Evolutionary conservation across 1,139 yeast genomes (phyloP), one percentile per base, ranked within the genome.

Genomic region (Yamadazyma siamensis): DNA sequence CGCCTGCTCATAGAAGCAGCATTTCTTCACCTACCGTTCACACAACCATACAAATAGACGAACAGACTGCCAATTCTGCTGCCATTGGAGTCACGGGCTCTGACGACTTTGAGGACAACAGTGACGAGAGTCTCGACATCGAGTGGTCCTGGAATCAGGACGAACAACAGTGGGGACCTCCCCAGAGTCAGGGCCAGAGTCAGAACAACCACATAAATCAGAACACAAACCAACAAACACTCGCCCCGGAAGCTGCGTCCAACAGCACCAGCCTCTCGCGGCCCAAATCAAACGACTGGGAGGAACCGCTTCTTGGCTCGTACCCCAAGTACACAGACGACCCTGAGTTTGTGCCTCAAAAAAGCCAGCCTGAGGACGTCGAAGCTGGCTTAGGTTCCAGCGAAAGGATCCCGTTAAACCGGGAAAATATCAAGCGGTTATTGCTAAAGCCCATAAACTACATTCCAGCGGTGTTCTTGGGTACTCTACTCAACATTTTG

Each of bases 401-500:
- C n/a, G n/a, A 11, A 6, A 11, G 13, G 23, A 21, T 8, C 7
- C 11, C n/a, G 13, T 14, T 14, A 6, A 12, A 19, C 11, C 21
- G 29, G 29, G 11, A 27, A 39, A 18, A 18, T 18, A 8, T 18
- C 10, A 18, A 18, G 10, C 41, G 31, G 37, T 39, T 23, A 23
- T 6, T 70, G 5, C 23, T 53, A 4, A 57, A 54, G 39, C 80
- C 82, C 0, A 35, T 72, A 3, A 44, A 61, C n/a, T 78, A 71
- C 47, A 35, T 78, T 2, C 94, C 94, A 0, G 80, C 95, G 0
- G 96, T 89, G 5, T 73, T 87, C 27, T 62, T 91, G 25, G 98
- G 98, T 0, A 69, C 88, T 0, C 60, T 91, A 28, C 65, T 91
- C 28, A 91, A 91, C 50, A 83, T 91, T 29, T 71, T 91, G 33